Percentiles rank a stretch among this genome's conserved stretches.
These are phyloP conservation scores for Xenosphaeropsis pyriputrescens DNA, from an alignment of 2,329 filamentous ascomycete species.

Conservation along the genomic window DNA sequence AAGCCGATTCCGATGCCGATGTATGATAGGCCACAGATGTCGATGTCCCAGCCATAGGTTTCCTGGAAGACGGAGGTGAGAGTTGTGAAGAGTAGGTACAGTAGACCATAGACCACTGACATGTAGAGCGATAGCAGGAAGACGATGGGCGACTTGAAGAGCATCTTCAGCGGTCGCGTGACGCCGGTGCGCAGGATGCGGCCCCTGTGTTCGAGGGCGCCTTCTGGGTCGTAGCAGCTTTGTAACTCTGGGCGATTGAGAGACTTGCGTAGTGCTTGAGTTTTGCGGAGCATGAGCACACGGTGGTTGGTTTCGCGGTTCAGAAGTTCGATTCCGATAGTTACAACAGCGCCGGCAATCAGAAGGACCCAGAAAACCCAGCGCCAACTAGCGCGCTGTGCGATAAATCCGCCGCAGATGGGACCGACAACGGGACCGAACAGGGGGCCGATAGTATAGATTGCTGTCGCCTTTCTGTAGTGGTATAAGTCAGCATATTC, in stretches of 20 bases:
- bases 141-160: slow-evolving; percentile 21
- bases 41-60: slow-evolving; percentile 25
- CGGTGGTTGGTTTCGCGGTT: slow-evolving; percentile 31
- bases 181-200: slow-evolving; percentile 25
- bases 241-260: slow-evolving; percentile 26
- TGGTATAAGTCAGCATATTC: too few relatives aligned
- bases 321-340: slow-evolving; percentile 22
- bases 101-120: slow-evolving; percentile 33
- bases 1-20: slow-evolving; percentile 27
- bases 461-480: slow-evolving; percentile 9
- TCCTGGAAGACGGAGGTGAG: slow-evolving; percentile 31
- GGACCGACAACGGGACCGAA: slow-evolving; percentile 18
- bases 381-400: slow-evolving; percentile 34
- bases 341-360: slow-evolving; percentile 23
- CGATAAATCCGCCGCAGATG: slow-evolving; percentile 14
- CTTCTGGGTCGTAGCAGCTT: slow-evolving; percentile 25
- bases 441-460: slow-evolving; percentile 13
- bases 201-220: slow-evolving; percentile 9
- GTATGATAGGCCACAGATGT: slow-evolving; percentile 27
- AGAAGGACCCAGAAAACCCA: slow-evolving; percentile 29
- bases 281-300: slow-evolving; percentile 35
- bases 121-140: slow-evolving; percentile 32
- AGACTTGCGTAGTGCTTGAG: slow-evolving; percentile 22
- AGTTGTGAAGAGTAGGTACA: slow-evolving; percentile 37
- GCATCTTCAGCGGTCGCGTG: slow-evolving; percentile 31